These are phyloP conservation scores for Aphanomyces astaci DNA, from an alignment of 352 stramenopile species.

Conservation along the genomic window DNA sequence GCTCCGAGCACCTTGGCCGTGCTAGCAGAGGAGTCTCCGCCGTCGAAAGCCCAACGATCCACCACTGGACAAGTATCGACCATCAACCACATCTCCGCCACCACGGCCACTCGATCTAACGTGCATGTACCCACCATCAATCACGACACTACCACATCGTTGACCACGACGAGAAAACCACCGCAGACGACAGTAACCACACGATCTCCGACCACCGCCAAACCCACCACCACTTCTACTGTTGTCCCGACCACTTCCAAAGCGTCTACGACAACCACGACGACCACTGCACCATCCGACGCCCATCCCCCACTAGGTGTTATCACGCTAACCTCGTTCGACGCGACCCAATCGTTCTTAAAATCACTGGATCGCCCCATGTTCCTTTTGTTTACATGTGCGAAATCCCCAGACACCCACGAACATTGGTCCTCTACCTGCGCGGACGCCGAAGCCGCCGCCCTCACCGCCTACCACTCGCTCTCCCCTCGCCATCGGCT, in stretches of 20 bases:
- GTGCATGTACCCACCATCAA: not conserved
- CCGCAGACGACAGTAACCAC: too few species aligned
- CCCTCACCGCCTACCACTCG: not conserved
- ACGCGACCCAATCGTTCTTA: not conserved
- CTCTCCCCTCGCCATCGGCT: not conserved
- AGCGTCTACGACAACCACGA: too few species aligned
- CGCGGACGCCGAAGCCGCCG: too few species aligned
- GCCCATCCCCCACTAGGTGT: too few species aligned
- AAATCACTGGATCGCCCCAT: not conserved
- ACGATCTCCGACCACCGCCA: not conserved
- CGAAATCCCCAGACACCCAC: not conserved
- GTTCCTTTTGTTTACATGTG: not conserved
- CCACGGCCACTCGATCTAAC: not conserved
- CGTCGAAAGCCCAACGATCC: too few species aligned
- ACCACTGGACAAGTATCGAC: too few species aligned
- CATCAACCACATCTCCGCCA: not conserved
- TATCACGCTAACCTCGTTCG: not conserved
- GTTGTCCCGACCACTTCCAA: too few species aligned
- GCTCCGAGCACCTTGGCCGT: not conserved
- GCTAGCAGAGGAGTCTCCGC: not conserved
- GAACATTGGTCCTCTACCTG: not conserved
- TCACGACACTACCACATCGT: not conserved
- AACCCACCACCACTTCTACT: too few species aligned
- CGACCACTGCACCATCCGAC: too few species aligned
- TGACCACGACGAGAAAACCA: too few species aligned